Base-by-base conservation (phyloP, 441 rosid genomes). In the Francoa sonchifolia region DNA sequence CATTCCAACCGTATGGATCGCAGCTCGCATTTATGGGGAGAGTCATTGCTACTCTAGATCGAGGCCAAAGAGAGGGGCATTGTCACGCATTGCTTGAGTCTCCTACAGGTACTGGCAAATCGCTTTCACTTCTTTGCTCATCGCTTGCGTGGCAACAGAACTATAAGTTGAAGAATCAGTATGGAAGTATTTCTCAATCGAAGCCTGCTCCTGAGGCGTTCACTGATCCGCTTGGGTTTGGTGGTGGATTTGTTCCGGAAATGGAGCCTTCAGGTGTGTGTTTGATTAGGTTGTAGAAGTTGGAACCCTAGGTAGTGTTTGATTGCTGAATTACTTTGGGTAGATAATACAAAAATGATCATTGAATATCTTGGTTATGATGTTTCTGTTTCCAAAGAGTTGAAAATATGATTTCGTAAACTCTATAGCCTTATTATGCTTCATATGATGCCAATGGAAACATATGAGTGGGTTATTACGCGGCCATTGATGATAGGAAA, bases 21-120 rank as follows among this genome's bases (percentile, higher is more conserved):
- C 98, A 90, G 77, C 82, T 85, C 12, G 86, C 93, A 8, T 90
- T 77, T 76, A 85, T 90, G 98, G 79, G 84, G 30, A 73, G 96
- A 27, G 94, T 90, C 62, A 82, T 86, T 16, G 68, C 84, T 47
- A 82, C 98, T 14, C 87, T 90, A 0, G 96, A 90, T 54, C 93
- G 98, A 33, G 90, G 95, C 14, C 77, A 56, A 39, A 69, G 77
- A 49, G 96, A 82, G 0, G 98, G 96, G 19, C 93, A 52, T 45
- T 82, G 81, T 49, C 93, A 82, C 55, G 96, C 96, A 2, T 42
- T 90, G 57, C 96, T 90, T 32, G 98, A 90, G 63, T 90, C 95
- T 0, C 98, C 98, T 0, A 86, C 98, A 1, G 98, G 98, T 2
- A 90, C 98, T 0, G 98, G 98, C 0, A 90, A 90, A 55, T 82